Conservation (phyloP, 2,329 filamentous ascomycete genomes). For the Ascochyta fabae region DNA sequence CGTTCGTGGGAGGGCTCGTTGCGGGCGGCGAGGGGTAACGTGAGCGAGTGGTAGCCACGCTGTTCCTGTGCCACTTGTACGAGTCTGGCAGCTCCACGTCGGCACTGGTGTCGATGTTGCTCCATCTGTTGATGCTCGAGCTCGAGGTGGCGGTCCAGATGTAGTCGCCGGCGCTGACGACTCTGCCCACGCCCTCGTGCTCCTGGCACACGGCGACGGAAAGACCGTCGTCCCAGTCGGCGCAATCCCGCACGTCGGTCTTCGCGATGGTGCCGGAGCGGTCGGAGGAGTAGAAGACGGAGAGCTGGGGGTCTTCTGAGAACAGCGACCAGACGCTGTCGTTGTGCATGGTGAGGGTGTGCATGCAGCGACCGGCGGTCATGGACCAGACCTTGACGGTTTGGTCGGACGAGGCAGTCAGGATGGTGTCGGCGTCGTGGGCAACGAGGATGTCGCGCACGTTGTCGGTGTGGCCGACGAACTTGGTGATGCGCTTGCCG, state of each 20-base stretch:
- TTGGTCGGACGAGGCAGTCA: constrained; percentile 94
- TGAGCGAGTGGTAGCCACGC: constrained; percentile 54
- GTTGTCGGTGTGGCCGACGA: constrained; percentile 95
- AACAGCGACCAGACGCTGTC: constrained; percentile 97
- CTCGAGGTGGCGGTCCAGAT: constrained; percentile 91
- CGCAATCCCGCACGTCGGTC: constrained; percentile 81
- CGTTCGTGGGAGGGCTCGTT: constrained; percentile 41
- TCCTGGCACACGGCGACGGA: constrained; percentile 93
- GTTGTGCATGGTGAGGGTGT: constrained; percentile 98
- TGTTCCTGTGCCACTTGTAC: constrained; percentile 61
- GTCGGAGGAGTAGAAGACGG: constrained; percentile 93
- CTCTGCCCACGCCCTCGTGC: constrained; percentile 77
- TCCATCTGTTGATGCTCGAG: constrained; percentile 92
- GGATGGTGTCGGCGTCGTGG: constrained; percentile 84
- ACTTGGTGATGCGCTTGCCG: constrained; percentile 91
- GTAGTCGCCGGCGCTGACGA: constrained; percentile 70
- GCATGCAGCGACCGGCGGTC: constrained; percentile 92
- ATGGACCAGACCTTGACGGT: constrained; percentile 99
- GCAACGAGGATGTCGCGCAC: constrained; percentile 90
- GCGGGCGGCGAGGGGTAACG: constrained; percentile 50
- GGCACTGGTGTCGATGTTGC: constrained; percentile 78
- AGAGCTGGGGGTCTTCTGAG: constrained; percentile 83
- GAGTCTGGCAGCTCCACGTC: constrained; percentile 66
- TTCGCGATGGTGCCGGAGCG: constrained; percentile 93
- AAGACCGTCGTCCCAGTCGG: constrained; percentile 84